Percentiles rank a stretch among this genome's conserved stretches.
phyloP scores from a whole-genome alignment of 345 rosid species.

The Gynandropsis gynandra region DNA sequence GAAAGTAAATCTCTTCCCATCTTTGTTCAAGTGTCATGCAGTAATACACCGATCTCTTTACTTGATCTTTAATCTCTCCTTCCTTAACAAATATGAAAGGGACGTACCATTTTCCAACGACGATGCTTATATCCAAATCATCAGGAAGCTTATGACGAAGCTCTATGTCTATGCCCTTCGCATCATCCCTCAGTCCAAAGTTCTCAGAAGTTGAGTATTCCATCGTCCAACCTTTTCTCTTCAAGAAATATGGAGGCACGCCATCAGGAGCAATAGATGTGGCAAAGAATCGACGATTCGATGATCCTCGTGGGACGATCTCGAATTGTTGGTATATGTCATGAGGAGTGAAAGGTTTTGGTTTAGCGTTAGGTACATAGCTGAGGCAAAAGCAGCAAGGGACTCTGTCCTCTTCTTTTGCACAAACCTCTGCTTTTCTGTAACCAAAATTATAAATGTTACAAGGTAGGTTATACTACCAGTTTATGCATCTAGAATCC shows the following conservation, averaged over 20 bases:
- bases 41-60: conserved; percentile 41
- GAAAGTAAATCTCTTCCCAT: conserved; percentile 46
- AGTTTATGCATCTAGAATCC: too few relatives aligned
- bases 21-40: conserved; percentile 47
- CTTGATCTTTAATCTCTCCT: conserved; percentile 29
- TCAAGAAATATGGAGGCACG: conserved; percentile 40
- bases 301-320: conserved; percentile 20
- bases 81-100: conserved; percentile 62
- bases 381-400: conserved; percentile 33
- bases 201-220: conserved; percentile 22
- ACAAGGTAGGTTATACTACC: too few relatives aligned
- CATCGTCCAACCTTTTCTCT: conserved; percentile 42
- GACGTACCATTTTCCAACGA: conserved; percentile 60
- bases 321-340: conserved; percentile 38
- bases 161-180: conserved; percentile 38
- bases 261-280: conserved; percentile 44
- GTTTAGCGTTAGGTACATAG: conserved; percentile 26
- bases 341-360: conserved; percentile 32
- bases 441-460: conserved; percentile 4
- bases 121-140: conserved; percentile 15
- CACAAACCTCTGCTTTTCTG: conserved; percentile 42
- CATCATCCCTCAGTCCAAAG: conserved; percentile 39
- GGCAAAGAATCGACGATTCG: conserved; percentile 21
- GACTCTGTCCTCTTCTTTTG: conserved; percentile 35
- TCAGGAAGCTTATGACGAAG: conserved; percentile 39